Conservation (phyloP, 768 basidiomycete genomes). For the Baorangia bicolor region DNA sequence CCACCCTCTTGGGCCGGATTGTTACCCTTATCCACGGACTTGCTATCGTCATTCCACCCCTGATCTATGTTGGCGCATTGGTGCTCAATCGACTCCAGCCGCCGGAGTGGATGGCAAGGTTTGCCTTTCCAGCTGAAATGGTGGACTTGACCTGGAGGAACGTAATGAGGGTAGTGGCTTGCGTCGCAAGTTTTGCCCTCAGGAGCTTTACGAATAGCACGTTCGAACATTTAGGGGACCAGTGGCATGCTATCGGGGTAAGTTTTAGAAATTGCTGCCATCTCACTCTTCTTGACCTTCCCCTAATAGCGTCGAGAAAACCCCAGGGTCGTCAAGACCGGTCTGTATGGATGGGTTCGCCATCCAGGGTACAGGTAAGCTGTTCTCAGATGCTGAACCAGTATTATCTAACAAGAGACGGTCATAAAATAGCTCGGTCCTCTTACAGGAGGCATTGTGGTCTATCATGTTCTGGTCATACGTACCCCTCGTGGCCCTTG, state of each 20-base stretch:
- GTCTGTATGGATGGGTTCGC: conserved; percentile 35
- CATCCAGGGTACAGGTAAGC: conserved; percentile 34
- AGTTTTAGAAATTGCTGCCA: not conserved
- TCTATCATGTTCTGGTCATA: conserved; percentile 35
- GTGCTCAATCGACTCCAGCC: conserved; percentile 25
- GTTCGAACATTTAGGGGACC: conserved; percentile 22
- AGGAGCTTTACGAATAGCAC: not conserved
- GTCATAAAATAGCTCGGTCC: conserved; percentile 7
- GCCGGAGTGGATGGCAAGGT: conserved; percentile 31
- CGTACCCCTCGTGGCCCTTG: conserved; percentile 22
- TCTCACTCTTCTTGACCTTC: not conserved
- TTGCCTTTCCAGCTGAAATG: conserved; percentile 11
- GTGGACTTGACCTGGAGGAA: conserved; percentile 9
- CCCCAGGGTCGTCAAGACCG: conserved; percentile 29
- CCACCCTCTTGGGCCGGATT: conserved; percentile 20
- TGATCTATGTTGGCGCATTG: conserved; percentile 25
- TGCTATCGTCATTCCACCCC: conserved; percentile 18
- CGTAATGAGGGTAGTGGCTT: conserved; percentile 19
- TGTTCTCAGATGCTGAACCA: not conserved
- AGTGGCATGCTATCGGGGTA: conserved; percentile 31
- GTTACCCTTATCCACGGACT: conserved; percentile 26
- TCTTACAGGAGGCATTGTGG: conserved; percentile 21
- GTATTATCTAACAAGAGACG: not conserved
- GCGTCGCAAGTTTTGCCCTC: conserved; percentile 14
- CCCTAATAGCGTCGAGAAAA: conserved; percentile 28